These are phyloP conservation scores for Xylariaceae sp. DNA, from an alignment of 2,329 filamentous ascomycete genomes.

Conservation along the genomic window DNA sequence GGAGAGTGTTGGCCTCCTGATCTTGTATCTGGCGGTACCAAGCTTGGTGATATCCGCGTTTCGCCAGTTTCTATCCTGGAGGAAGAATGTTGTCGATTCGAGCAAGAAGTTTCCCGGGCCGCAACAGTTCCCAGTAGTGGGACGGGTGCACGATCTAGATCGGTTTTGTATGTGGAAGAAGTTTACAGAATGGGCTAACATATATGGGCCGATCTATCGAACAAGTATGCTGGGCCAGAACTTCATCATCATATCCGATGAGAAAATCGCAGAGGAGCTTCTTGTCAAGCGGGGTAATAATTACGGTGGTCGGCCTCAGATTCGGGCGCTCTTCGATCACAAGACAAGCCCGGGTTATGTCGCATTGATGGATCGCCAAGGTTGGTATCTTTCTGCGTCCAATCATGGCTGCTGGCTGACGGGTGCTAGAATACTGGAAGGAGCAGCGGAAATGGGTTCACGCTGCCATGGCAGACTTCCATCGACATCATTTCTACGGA, in stretches of 20 bases:
- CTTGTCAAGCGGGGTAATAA: slow-evolving; percentile 47
- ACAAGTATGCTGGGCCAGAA: slow-evolving; percentile 31
- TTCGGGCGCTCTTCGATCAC: slow-evolving; percentile 45
- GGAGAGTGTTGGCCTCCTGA: slow-evolving; percentile 37
- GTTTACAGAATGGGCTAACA: slow-evolving; percentile 36
- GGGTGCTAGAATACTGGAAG: slow-evolving; percentile 41
- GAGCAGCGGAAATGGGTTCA: slow-evolving; percentile 50
- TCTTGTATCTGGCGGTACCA: slow-evolving; percentile 44
- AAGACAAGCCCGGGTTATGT: slow-evolving; percentile 45
- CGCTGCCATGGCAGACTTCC: slow-evolving; percentile 42
- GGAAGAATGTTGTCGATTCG: slow-evolving; percentile 21
- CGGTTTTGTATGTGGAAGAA: slow-evolving; percentile 47
- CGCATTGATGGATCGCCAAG: slow-evolving; percentile 48
- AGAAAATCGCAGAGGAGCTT: slow-evolving; percentile 45
- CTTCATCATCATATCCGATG: slow-evolving; percentile 42
- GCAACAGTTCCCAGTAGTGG: slow-evolving; percentile 44
- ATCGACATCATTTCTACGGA: slow-evolving; percentile 42
- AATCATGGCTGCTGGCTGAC: not conserved
- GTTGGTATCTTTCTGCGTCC: slow-evolving; percentile 28
- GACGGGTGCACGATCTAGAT: slow-evolving; percentile 46
- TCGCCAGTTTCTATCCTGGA: slow-evolving; percentile 36
- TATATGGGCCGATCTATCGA: slow-evolving; percentile 29
- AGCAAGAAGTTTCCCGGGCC: slow-evolving; percentile 42
- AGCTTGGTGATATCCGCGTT: slow-evolving; percentile 40
- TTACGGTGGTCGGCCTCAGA: slow-evolving; percentile 48